phyloP scores from a whole-genome alignment of 2,329 filamentous ascomycete species.

The Pochonia chlamydosporia region DNA sequence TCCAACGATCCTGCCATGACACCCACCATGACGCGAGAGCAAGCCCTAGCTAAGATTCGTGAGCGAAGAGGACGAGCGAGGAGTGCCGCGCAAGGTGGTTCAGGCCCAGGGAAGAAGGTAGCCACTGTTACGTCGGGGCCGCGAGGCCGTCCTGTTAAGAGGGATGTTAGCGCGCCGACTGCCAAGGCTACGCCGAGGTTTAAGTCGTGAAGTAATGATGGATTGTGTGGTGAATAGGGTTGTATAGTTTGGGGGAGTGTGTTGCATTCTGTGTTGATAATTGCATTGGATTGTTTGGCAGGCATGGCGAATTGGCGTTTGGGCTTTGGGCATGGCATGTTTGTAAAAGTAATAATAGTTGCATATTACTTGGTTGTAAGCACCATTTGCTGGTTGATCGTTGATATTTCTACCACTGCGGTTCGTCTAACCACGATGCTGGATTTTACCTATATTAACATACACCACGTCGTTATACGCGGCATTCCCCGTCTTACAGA shows the following conservation, averaged over 20 bases:
- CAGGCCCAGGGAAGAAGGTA: slow-evolving; percentile 53
- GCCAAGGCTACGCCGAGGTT: slow-evolving; percentile 11
- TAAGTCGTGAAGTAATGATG: neutral
- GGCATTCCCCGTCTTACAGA: too few species aligned
- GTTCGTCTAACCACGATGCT: too few species aligned
- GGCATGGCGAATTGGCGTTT: slow-evolving; percentile 12
- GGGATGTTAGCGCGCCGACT: slow-evolving; percentile 44
- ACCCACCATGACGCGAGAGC: slow-evolving; percentile 64
- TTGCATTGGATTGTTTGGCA: neutral
- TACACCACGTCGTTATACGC: too few species aligned
- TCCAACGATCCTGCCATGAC: slow-evolving; percentile 52
- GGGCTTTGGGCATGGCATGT: neutral
- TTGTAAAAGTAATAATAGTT: too few species aligned
- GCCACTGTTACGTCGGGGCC: slow-evolving; percentile 42
- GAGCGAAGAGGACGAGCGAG: slow-evolving; percentile 66
- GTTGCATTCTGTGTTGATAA: neutral
- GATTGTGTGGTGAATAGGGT: neutral
- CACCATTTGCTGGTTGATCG: too few species aligned
- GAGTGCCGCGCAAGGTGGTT: slow-evolving; percentile 58
- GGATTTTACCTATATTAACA: too few species aligned
- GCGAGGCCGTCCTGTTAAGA: slow-evolving; percentile 23
- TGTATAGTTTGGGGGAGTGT: neutral
- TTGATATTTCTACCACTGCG: too few species aligned
- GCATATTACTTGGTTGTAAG: too few species aligned
- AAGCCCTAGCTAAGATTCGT: slow-evolving; percentile 69